A percentile compares a stretch with the other conserved stretches of the same genome.
phyloP scores from a whole-genome alignment of 345 rosid species.

The Ailanthus altissimus region DNA sequence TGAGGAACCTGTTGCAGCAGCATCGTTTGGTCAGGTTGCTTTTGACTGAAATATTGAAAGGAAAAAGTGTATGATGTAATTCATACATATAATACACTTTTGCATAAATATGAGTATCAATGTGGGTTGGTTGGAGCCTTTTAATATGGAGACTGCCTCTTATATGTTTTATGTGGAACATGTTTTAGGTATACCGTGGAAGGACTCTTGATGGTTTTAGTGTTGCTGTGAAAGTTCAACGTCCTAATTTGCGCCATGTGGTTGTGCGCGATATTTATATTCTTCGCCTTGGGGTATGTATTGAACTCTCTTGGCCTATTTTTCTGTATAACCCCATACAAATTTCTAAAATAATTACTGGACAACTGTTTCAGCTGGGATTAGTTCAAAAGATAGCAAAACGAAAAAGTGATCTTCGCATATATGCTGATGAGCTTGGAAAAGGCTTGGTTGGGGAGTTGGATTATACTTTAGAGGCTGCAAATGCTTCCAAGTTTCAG shows the following conservation, averaged over 20 bases:
- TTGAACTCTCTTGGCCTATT: constrained; percentile 6
- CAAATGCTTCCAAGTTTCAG: constrained; percentile 80
- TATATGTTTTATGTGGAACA: constrained; percentile 21
- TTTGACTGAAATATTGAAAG: constrained; percentile 7
- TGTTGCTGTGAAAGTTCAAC: constrained; percentile 96
- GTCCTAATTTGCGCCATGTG: constrained; percentile 82
- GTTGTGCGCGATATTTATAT: constrained; percentile 86
- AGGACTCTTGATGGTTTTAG: constrained; percentile 65
- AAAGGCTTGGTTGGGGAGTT: constrained; percentile 92
- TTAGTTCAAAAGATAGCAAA: constrained; percentile 82
- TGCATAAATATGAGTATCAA: constrained; percentile 2
- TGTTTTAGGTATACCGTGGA: constrained; percentile 76
- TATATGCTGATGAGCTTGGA: constrained; percentile 97
- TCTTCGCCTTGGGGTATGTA: constrained; percentile 86
- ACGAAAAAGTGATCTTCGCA: constrained; percentile 78
- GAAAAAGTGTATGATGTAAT: constrained; percentile 8
- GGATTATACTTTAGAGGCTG: constrained; percentile 84
- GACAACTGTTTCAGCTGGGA: constrained; percentile 59
- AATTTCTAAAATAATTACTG: constrained; percentile 23
- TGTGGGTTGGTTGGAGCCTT: constrained; percentile 8
- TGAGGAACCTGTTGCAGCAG: constrained; percentile 89
- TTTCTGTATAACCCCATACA: constrained; percentile 17
- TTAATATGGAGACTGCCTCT: not conserved
- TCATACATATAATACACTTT: not conserved
- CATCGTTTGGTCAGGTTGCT: constrained; percentile 94